phyloP scores from a whole-genome alignment of 176 grass and related monocot species.

The Musa troglodytarum region DNA sequence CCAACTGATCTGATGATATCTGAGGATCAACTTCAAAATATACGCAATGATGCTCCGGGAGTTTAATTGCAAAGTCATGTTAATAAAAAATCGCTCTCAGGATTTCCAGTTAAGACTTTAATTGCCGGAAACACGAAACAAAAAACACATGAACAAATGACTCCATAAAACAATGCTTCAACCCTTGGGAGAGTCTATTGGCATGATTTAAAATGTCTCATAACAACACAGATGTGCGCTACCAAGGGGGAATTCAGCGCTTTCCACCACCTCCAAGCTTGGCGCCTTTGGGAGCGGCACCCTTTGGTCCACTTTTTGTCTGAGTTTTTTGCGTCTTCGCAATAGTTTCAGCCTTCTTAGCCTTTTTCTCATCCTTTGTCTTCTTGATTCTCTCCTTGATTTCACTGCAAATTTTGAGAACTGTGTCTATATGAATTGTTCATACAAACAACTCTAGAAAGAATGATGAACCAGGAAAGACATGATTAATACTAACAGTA shows the following conservation, averaged over 20 bases:
- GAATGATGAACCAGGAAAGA: neutral
- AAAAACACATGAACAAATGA: neutral
- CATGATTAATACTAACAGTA: neutral
- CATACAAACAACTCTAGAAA: neutral
- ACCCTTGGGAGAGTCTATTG: neutral
- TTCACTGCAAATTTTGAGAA: neutral
- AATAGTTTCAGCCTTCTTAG: neutral
- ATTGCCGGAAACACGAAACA: too few species aligned
- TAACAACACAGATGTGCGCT: neutral
- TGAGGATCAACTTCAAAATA: too few species aligned
- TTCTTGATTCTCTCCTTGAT: constrained; percentile 9
- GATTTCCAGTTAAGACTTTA: too few species aligned
- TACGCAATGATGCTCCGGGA: too few species aligned
- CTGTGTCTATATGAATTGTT: neutral
- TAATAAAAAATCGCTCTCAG: too few species aligned
- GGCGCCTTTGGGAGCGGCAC: neutral
- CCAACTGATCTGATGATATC: too few species aligned
- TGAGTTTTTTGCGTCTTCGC: neutral
- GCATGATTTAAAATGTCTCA: neutral
- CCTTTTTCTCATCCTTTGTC: constrained; percentile 2
- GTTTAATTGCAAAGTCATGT: too few species aligned
- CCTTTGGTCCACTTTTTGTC: neutral
- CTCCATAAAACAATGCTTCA: neutral
- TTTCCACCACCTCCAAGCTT: constrained; percentile 2
- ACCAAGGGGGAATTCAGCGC: neutral